Evolutionary conservation across 305 asterid species (phyloP).

Genomic region (Fraxinus velutina): DNA sequence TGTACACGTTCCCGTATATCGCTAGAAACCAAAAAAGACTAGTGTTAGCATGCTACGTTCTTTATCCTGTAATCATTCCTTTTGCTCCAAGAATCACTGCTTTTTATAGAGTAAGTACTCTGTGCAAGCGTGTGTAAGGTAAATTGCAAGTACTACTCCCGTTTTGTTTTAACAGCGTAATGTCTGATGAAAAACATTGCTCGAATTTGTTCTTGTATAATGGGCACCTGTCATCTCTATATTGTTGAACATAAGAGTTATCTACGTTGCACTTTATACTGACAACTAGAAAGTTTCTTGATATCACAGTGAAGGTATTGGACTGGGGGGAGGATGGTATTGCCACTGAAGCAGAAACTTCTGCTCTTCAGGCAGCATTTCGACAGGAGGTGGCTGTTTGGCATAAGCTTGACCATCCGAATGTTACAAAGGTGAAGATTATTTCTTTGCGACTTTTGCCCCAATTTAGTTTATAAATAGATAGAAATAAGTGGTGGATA

Average conservation of each 20-base stretch:
- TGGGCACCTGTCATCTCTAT: not conserved
- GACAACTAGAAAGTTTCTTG: constrained; percentile 1
- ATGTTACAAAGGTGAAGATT: constrained; percentile 63
- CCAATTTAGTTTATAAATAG: not conserved
- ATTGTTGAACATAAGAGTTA: not conserved
- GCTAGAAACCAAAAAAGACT: not conserved
- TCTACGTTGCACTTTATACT: not conserved
- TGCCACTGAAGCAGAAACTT: constrained; percentile 56
- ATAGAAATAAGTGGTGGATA: not conserved
- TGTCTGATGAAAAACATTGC: not conserved
- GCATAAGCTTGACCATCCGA: constrained; percentile 81
- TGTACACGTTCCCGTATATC: not conserved
- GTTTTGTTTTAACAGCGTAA: not conserved
- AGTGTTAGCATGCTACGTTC: not conserved
- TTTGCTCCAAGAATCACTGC: not conserved
- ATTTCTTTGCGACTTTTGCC: not conserved
- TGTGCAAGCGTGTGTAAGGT: not conserved
- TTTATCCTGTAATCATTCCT: not conserved
- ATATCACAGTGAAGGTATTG: constrained; percentile 58
- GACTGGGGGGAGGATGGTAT: constrained; percentile 87
- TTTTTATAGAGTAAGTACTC: not conserved
- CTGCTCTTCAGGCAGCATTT: constrained; percentile 57
- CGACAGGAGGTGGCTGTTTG: constrained; percentile 70
- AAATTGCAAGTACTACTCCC: not conserved
- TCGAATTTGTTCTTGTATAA: not conserved